These are phyloP conservation scores for Diaporthe nobilis DNA, from an alignment of 2,329 filamentous ascomycete species.

Conservation along the genomic window DNA sequence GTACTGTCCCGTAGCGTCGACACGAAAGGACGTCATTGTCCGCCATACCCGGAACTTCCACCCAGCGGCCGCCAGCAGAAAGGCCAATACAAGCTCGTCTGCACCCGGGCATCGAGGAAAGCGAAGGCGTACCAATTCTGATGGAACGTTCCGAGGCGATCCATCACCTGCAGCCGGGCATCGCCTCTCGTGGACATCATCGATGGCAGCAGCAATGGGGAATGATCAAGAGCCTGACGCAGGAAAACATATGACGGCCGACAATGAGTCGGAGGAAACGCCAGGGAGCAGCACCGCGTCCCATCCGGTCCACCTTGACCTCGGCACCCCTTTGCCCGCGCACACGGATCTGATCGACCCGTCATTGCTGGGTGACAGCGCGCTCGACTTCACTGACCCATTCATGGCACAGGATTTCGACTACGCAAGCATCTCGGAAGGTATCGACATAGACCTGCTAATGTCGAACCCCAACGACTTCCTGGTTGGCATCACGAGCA, in stretches of 20 bases:
- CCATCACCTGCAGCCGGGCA: not conserved
- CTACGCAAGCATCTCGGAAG: not conserved
- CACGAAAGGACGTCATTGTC: not conserved
- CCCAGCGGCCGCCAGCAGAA: not conserved
- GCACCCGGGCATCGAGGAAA: not conserved
- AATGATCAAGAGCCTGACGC: not conserved
- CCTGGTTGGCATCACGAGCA: not conserved
- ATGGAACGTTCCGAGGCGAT: not conserved
- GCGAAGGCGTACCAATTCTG: not conserved
- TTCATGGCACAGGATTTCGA: not conserved
- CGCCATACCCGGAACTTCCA: conserved; percentile 2
- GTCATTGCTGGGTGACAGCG: not conserved
- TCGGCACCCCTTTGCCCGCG: not conserved
- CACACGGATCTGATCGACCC: not conserved
- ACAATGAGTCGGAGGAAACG: not conserved
- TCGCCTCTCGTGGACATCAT: not conserved
- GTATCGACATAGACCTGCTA: not conserved
- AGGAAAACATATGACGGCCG: not conserved
- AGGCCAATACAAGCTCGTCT: not conserved
- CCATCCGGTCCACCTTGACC: not conserved
- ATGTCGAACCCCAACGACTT: not conserved
- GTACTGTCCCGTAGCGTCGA: conserved; percentile 3
- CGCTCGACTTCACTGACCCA: not conserved
- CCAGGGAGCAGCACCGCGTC: not conserved
- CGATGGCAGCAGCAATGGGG: not conserved